These are phyloP conservation scores for Zasmidium cellare DNA, from an alignment of 2,329 filamentous ascomycete genomes.

Conservation along the genomic window DNA sequence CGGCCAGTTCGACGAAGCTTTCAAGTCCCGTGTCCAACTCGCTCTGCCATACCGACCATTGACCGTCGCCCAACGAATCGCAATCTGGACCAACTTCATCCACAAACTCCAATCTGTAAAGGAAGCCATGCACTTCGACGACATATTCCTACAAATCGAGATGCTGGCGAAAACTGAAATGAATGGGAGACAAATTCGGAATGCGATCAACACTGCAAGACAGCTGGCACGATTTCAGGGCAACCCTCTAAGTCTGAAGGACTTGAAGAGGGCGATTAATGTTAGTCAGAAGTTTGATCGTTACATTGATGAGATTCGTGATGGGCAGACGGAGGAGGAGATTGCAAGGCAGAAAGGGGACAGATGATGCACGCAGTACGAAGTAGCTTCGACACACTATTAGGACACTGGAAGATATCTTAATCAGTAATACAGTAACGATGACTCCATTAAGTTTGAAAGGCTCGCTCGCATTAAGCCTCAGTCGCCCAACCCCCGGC, in stretches of 20 bases:
- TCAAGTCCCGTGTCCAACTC: not conserved
- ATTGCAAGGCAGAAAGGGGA: not conserved
- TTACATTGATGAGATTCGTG: not conserved
- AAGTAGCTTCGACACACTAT: no score
- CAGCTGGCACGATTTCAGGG: not conserved
- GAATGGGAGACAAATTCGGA: conserved; percentile 1
- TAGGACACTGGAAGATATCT: no score
- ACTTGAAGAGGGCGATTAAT: not conserved
- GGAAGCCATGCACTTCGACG: not conserved
- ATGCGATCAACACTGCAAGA: not conserved
- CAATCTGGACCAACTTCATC: not conserved
- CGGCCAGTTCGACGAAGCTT: not conserved
- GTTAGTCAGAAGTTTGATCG: not conserved
- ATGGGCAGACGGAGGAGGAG: not conserved
- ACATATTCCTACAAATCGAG: not conserved
- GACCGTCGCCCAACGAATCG: not conserved
- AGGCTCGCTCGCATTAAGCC: no score
- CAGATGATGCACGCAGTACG: not conserved
- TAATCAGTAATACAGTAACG: no score
- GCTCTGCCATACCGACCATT: not conserved
- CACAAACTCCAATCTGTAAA: not conserved
- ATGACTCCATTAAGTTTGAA: no score
- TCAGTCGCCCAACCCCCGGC: no score
- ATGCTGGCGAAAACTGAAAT: not conserved
- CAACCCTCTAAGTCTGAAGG: not conserved